A percentile compares a stretch with the other conserved stretches of the same genome.
Conservation (phyloP, 345 rosid species). For the Citrus reticulata region DNA sequence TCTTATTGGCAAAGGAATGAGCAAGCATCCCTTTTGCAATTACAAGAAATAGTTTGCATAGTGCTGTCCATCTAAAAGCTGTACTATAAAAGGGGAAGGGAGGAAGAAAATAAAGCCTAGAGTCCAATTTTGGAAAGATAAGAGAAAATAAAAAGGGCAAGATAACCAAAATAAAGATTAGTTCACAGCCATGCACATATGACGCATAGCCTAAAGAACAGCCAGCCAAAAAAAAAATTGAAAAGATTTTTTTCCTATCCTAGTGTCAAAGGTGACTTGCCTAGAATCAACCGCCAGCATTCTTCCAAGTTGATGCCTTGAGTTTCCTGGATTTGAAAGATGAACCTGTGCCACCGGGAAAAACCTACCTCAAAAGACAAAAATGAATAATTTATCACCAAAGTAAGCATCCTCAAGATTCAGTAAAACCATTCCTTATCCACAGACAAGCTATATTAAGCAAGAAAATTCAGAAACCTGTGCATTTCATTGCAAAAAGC, state of each 20-base stretch:
- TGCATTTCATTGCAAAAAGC: conserved; percentile 92
- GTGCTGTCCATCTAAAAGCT: background rate
- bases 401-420: conserved; percentile 7
- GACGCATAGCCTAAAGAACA: background rate
- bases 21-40: background rate
- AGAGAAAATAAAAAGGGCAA: background rate
- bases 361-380: conserved; percentile 54
- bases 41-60: background rate
- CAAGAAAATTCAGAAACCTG: conserved; percentile 50
- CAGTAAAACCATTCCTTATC: background rate
- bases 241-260: background rate
- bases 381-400: conserved; percentile 9
- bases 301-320: conserved; percentile 77
- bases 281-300: conserved; percentile 80
- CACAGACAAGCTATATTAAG: conserved; percentile 13
- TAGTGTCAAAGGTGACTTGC: conserved; percentile 36
- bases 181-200: background rate
- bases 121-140: background rate
- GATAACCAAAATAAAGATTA: background rate
- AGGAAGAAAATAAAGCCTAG: background rate
- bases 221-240: background rate
- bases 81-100: background rate
- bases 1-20: background rate
- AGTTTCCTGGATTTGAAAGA: conserved; percentile 82
- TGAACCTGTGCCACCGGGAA: conserved; percentile 76